Evolutionary conservation across 2,329 filamentous ascomycete genomes (phyloP).

Genomic region (Talaromyces sp.): DNA sequence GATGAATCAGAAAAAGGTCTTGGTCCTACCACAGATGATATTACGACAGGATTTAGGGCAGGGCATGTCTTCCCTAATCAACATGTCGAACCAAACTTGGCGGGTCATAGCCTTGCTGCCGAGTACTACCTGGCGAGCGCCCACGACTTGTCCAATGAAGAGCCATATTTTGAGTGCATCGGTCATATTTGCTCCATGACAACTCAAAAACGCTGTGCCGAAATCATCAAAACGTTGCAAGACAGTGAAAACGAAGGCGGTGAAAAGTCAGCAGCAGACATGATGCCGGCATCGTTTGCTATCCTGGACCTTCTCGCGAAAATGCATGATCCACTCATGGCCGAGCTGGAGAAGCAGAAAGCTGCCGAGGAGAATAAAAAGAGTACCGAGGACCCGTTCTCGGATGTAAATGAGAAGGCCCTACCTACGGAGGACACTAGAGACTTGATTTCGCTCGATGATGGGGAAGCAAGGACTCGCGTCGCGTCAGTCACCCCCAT

Average conservation of each 20-base stretch:
- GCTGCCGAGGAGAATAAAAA: background rate
- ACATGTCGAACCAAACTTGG: slow-evolving; percentile 15
- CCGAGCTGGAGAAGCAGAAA: slow-evolving; percentile 7
- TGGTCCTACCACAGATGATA: background rate
- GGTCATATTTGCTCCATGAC: slow-evolving; percentile 41
- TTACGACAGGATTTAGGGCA: background rate
- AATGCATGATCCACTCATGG: slow-evolving; percentile 18
- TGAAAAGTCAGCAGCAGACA: background rate
- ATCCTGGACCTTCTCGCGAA: background rate
- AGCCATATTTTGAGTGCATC: slow-evolving; percentile 40
- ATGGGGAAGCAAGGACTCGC: background rate
- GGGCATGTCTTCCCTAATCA: slow-evolving; percentile 6
- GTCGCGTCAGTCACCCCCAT: background rate
- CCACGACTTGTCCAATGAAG: slow-evolving; percentile 38
- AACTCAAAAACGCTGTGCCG: background rate
- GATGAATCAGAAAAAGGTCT: background rate
- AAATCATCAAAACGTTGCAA: background rate
- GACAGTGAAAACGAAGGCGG: background rate
- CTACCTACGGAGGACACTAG: background rate
- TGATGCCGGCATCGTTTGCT: background rate
- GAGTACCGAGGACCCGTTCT: background rate
- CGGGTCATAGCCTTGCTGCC: slow-evolving; percentile 31
- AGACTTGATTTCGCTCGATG: slow-evolving; percentile 1
- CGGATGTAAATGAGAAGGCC: background rate
- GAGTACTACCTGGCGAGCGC: slow-evolving; percentile 44